These are phyloP conservation scores for Crucibulum laeve DNA, from an alignment of 768 basidiomycete genomes.

Conservation along the genomic window DNA sequence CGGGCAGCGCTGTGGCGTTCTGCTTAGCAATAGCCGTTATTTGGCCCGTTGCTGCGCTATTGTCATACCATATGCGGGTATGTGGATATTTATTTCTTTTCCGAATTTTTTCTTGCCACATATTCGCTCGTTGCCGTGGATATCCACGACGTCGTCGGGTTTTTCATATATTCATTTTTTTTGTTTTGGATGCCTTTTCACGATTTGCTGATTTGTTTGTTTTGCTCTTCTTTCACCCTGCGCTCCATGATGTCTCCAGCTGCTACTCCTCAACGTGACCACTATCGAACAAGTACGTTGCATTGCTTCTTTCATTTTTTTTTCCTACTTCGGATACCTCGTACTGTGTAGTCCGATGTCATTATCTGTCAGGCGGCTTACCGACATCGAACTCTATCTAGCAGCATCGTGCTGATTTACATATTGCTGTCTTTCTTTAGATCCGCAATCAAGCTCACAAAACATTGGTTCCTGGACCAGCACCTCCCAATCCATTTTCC, in stretches of 20 bases:
- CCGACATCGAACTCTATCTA: background rate
- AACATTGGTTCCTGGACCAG: slow-evolving; percentile 53
- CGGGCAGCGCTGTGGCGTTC: slow-evolving; percentile 82
- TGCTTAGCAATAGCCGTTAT: slow-evolving; percentile 65
- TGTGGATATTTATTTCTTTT: slow-evolving; percentile 21
- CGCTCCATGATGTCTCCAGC: slow-evolving; percentile 31
- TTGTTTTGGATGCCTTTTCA: background rate
- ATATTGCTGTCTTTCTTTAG: slow-evolving; percentile 28
- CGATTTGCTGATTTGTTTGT: background rate
- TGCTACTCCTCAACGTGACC: slow-evolving; percentile 82
- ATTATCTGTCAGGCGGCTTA: slow-evolving; percentile 15
- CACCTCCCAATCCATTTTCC: slow-evolving; percentile 85
- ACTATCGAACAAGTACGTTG: slow-evolving; percentile 86
- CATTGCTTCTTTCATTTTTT: slow-evolving; percentile 8
- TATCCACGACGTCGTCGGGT: too few species aligned
- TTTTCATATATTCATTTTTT: background rate
- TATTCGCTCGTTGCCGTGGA: background rate
- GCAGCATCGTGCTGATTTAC: slow-evolving; percentile 4
- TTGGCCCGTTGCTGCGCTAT: slow-evolving; percentile 78
- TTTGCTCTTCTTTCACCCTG: background rate
- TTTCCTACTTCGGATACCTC: slow-evolving; percentile 7
- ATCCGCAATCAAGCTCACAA: slow-evolving; percentile 86
- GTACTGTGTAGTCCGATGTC: slow-evolving; percentile 11
- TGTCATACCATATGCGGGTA: slow-evolving; percentile 85
- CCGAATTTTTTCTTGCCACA: slow-evolving; percentile 1